Percentiles rank a stretch among this genome's conserved stretches.
These are phyloP conservation scores for Primulina huaijiensis DNA, from an alignment of 257 asterid species.

Conservation along the genomic window DNA sequence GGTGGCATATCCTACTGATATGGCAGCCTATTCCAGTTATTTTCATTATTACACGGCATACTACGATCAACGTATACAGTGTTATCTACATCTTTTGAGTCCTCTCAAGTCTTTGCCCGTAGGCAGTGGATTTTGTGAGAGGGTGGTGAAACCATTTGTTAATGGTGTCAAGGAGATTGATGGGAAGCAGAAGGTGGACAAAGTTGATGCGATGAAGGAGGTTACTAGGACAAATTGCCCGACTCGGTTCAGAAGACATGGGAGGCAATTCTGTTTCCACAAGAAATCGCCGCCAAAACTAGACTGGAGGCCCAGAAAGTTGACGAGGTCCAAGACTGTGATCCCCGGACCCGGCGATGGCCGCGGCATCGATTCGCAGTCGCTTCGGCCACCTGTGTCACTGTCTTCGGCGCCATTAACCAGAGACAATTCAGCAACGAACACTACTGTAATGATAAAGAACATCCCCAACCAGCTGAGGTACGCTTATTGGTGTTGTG, in stretches of 20 bases:
- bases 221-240: background rate
- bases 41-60: background rate
- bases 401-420: background rate
- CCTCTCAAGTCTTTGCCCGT: background rate
- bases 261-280: background rate
- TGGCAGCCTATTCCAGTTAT: background rate
- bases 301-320: background rate
- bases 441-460: constrained; percentile 33
- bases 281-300: background rate
- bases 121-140: background rate
- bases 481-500: constrained; percentile 9
- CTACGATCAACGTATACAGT: no score
- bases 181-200: background rate
- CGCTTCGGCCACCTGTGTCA: background rate
- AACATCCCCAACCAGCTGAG: constrained; percentile 38
- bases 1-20: background rate
- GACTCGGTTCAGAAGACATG: background rate
- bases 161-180: background rate
- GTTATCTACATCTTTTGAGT: background rate
- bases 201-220: background rate
- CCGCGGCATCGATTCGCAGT: background rate
- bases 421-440: background rate
- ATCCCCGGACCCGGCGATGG: background rate
- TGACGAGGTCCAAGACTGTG: background rate
- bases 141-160: background rate